phyloP scores from a whole-genome alignment of 2,329 filamentous ascomycete species.

The Colletotrichum australisinense region DNA sequence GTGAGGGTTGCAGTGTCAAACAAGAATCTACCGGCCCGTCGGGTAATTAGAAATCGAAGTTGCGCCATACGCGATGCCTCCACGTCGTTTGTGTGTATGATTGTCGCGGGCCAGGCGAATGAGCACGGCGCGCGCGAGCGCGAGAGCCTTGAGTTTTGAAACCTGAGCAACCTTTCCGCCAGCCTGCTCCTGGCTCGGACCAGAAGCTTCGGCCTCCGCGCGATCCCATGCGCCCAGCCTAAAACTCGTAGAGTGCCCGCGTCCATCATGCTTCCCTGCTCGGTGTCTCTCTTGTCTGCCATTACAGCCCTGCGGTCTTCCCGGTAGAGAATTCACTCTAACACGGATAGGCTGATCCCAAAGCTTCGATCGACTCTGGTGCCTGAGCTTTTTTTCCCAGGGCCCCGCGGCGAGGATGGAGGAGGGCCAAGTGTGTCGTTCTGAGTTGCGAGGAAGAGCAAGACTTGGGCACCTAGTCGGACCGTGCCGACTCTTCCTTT shows the following conservation, averaged over 20 bases:
- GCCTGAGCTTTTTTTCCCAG: neutral
- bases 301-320: conserved; percentile 7
- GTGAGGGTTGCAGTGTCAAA: conserved; percentile 1
- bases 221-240: conserved; percentile 10
- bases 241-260: conserved; percentile 9
- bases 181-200: conserved; percentile 19
- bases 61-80: no score
- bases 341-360: neutral
- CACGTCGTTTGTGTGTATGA: neutral
- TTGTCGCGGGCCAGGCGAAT: neutral
- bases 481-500: conserved; percentile 26
- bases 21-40: neutral
- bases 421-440: neutral
- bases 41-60: neutral
- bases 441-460: neutral
- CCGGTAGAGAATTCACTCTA: neutral
- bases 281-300: neutral
- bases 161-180: conserved; percentile 8
- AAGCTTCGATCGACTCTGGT: neutral
- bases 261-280: conserved; percentile 17
- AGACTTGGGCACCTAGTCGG: conserved; percentile 10
- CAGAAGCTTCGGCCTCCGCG: conserved; percentile 17
- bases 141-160: conserved; percentile 14
- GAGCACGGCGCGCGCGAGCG: neutral
- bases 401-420: neutral